Evolutionary conservation across 192 early-diverging fungal species (phyloP).

Genomic region (Podochytrium sp.): DNA sequence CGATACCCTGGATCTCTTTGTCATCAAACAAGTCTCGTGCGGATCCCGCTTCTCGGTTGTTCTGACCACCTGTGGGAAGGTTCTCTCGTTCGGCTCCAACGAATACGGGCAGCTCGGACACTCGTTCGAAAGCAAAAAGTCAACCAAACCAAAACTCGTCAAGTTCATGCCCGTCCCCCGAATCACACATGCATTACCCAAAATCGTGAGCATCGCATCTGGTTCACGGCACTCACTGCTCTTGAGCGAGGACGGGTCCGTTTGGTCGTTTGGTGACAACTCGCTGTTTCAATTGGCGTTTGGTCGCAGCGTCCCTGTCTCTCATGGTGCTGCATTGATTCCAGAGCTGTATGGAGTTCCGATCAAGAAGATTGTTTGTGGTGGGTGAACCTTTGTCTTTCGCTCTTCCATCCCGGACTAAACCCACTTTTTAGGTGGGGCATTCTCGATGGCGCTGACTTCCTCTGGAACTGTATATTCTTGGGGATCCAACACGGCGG

Average conservation of each 20-base stretch:
- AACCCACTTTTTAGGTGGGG: neutral
- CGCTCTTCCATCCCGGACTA: neutral
- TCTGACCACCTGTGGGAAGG: constrained; percentile 15
- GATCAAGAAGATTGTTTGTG: neutral
- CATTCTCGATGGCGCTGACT: constrained; percentile 17
- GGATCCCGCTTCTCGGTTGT: constrained; percentile 7
- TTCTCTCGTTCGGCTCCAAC: constrained; percentile 20
- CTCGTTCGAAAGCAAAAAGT: neutral
- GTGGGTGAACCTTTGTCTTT: neutral
- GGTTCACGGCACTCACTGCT: constrained; percentile 12
- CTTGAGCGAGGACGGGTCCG: neutral
- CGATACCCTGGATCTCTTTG: constrained; percentile 18
- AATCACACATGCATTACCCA: neutral
- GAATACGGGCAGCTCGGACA: constrained; percentile 1
- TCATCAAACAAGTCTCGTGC: constrained; percentile 5
- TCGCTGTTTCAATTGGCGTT: neutral
- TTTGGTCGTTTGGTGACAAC: constrained; percentile 24
- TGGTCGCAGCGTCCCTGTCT: neutral
- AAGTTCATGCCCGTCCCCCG: neutral
- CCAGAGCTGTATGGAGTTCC: neutral
- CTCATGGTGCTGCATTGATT: neutral
- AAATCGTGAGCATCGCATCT: neutral
- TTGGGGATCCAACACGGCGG: constrained; percentile 10
- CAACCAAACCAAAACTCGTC: constrained; percentile 4
- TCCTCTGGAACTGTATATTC: constrained; percentile 23